Conservation (phyloP, 2,329 filamentous ascomycete genomes). For the Aureobasidium sp. region DNA sequence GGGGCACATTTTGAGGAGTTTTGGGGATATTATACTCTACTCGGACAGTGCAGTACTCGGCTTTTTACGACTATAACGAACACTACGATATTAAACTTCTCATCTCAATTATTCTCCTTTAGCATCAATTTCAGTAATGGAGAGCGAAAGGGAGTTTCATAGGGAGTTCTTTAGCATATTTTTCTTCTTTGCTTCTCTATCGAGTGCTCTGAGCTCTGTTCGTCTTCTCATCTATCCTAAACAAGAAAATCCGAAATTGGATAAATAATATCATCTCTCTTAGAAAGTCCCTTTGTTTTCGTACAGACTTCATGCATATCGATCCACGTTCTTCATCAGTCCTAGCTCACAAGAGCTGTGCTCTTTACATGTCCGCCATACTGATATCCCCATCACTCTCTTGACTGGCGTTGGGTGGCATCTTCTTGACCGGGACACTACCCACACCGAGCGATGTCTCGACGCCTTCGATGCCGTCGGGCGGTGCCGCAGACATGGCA, state of each 20-base stretch:
- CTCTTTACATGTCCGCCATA: not conserved
- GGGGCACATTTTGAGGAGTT: not conserved
- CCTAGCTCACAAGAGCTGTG: no score
- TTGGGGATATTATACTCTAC: not conserved
- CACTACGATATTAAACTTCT: not conserved
- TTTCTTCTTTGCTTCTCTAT: not conserved
- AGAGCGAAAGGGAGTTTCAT: not conserved
- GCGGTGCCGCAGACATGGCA: not conserved
- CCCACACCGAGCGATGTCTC: slow-evolving; percentile 21
- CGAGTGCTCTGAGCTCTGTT: not conserved
- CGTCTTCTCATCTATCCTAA: not conserved
- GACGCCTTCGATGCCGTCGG: slow-evolving; percentile 19
- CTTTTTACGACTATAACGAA: not conserved
- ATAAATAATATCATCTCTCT: no score
- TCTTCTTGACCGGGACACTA: slow-evolving; percentile 27
- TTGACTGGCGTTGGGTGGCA: slow-evolving; percentile 13
- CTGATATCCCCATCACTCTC: slow-evolving; percentile 3
- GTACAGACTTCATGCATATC: not conserved
- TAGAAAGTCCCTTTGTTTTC: no score
- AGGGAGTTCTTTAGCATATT: not conserved
- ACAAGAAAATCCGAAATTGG: not conserved
- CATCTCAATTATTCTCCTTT: not conserved
- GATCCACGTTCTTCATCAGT: not conserved
- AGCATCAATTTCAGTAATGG: not conserved
- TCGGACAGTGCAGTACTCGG: not conserved